phyloP scores from a whole-genome alignment of 2,329 filamentous ascomycete species.

The Purpureocillium lavendulum region DNA sequence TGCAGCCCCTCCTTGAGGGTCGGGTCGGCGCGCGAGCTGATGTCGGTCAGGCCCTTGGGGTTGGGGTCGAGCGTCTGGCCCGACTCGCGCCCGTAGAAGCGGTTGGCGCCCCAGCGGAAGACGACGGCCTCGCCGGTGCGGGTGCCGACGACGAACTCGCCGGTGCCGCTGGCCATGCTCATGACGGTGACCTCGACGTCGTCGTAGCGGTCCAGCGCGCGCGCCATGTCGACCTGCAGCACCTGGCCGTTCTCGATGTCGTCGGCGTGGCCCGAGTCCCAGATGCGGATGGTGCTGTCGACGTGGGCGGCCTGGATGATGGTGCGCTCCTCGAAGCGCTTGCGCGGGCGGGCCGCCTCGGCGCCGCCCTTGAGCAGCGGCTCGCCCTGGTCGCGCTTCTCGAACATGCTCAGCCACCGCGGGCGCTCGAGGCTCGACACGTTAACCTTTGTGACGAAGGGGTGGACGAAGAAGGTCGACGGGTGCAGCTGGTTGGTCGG shows the following conservation, averaged over 20 bases:
- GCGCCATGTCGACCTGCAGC: constrained; percentile 78
- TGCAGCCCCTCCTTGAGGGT: constrained; percentile 71
- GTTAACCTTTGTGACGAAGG: constrained; percentile 68
- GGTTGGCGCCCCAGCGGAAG: constrained; percentile 82
- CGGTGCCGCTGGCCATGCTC: constrained; percentile 71
- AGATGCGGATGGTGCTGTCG: constrained; percentile 84
- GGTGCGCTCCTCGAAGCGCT: constrained; percentile 74
- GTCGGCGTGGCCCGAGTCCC: constrained; percentile 87
- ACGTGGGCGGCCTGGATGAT: constrained; percentile 82
- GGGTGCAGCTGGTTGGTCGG: constrained; percentile 90
- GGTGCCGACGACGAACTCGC: constrained; percentile 78
- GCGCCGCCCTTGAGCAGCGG: constrained; percentile 72
- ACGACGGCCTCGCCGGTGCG: constrained; percentile 76
- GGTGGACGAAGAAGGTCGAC: constrained; percentile 80
- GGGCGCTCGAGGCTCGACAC: constrained; percentile 69
- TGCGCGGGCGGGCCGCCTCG: constrained; percentile 59
- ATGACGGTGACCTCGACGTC: constrained; percentile 71
- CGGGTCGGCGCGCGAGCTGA: constrained; percentile 63
- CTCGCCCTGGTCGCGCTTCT: constrained; percentile 72
- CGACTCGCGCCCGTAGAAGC: constrained; percentile 57
- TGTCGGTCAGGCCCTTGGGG: constrained; percentile 65
- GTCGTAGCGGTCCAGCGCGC: constrained; percentile 71
- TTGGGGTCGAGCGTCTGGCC: constrained; percentile 43
- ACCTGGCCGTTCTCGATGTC: constrained; percentile 81
- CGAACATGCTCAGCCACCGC: constrained; percentile 85